Base-by-base conservation (phyloP, 2,329 filamentous ascomycete species). In the Claviceps spartinae region DNA sequence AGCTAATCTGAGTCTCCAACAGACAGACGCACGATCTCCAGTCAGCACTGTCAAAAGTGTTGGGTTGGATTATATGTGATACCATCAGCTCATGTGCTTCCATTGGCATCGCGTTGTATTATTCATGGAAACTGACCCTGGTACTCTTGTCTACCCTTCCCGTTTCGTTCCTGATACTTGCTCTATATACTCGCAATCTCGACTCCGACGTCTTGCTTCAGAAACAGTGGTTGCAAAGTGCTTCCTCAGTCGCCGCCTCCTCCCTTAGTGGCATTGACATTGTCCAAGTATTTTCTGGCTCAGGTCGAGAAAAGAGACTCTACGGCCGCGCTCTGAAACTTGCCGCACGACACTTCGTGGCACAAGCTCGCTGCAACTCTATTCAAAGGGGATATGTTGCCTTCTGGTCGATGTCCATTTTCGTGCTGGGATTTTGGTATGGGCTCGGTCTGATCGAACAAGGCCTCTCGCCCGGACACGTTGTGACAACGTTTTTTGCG, bases 341-440 rank as follows among this genome's bases (percentile, higher is more conserved):
- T 6, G 83, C 87, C 1, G 80, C 80, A 22, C 66, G 64, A 1
- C 75, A 78, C 50, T 95, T 88, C 58, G 68, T 81, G 11, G 69
- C 77, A 16, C 86, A 91, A 62, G 85, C 85, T 0, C 74, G 78
- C 46, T 75, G 80, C 16, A 86, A 82, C 57, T 81, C 86, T 0
- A 63, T 82, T 3, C 89, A 95, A 61, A 81, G 86, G 61, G 83
- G 82, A 0, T 78, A 85, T 47, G 75, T 87, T 49, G 82, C 84
- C 47, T 79, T 94, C 58, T 82, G 89, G 70, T 82, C 85, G 34
- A 77, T 88, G 3, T 75, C 74, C 1, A 82, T 96, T 63, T 96
- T 97, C 58, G 83, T 94, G 0, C 78, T 89, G 53, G 90, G 89
- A 0, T 96, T 97, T 61, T 95, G 87, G 80, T 95, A 90, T 59